Conservation (phyloP, 108 stramenopile genomes). For the Cylindrotheca fusiformis region DNA sequence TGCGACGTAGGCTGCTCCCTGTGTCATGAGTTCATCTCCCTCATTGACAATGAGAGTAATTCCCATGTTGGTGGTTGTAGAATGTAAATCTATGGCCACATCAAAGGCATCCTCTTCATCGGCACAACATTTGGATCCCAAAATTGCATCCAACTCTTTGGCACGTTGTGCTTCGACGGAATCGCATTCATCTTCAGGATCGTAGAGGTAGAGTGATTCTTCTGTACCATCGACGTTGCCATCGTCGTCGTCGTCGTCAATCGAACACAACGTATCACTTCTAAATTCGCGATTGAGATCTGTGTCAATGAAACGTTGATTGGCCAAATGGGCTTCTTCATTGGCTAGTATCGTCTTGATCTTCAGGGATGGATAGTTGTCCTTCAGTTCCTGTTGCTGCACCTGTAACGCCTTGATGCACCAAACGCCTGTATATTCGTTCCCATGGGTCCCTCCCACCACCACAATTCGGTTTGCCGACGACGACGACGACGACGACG, state of each 20-base stretch:
- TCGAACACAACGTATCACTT: slow-evolving; percentile 8
- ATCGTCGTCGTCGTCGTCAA: slow-evolving; percentile 7
- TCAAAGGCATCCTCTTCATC: slow-evolving; percentile 35
- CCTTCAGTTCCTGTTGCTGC: slow-evolving; percentile 17
- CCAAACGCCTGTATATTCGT: slow-evolving; percentile 87
- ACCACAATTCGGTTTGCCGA: too few species aligned
- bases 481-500: too few species aligned
- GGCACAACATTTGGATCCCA: slow-evolving; percentile 62
- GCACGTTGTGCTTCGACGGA: slow-evolving; percentile 60
- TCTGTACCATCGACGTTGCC: not conserved
- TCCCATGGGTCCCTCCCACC: slow-evolving; percentile 89
- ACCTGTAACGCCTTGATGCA: slow-evolving; percentile 55
- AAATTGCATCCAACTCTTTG: slow-evolving; percentile 54
- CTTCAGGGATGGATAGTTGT: slow-evolving; percentile 9
- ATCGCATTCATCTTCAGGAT: not conserved
- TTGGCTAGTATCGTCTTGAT: slow-evolving; percentile 67
- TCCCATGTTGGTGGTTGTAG: slow-evolving; percentile 85
- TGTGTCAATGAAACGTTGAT: slow-evolving; percentile 70
- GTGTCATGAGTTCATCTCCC: slow-evolving; percentile 62
- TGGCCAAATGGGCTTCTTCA: slow-evolving; percentile 64
- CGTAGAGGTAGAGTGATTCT: too few species aligned
- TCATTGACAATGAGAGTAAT: slow-evolving; percentile 67
- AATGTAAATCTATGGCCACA: slow-evolving; percentile 78
- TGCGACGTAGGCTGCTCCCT: slow-evolving; percentile 76
- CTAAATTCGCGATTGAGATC: slow-evolving; percentile 85